phyloP scores from a whole-genome alignment of 805 yeast genomes.

The Nakazawaea wickerhamii region DNA sequence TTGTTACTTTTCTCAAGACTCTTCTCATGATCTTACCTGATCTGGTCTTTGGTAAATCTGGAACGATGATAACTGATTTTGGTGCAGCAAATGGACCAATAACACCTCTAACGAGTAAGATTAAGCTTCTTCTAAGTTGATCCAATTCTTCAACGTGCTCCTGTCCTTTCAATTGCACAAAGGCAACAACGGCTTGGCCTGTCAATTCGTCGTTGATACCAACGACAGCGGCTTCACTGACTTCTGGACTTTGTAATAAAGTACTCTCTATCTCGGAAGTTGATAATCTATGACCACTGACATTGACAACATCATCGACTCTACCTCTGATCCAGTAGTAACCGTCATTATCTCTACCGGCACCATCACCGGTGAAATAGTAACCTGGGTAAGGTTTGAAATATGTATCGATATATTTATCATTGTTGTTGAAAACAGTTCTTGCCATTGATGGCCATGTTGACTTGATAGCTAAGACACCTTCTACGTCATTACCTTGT shows the following conservation, averaged over 20 bases:
- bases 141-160: conserved; percentile 41
- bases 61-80: conserved; percentile 71
- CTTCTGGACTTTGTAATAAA: conserved; percentile 68
- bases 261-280: conserved; percentile 98
- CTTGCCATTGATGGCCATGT: conserved; percentile 99
- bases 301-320: conserved; percentile 97
- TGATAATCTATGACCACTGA: conserved; percentile 95
- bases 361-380: conserved; percentile 98
- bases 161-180: conserved; percentile 71
- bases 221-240: conserved; percentile 94
- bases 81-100: conserved; percentile 98
- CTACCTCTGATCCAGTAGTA: conserved; percentile 98
- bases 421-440: conserved; percentile 86
- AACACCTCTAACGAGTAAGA: conserved; percentile 84
- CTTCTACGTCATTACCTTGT: conserved; percentile 86
- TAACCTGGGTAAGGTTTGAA: conserved; percentile 87
- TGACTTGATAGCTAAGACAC: conserved; percentile 83
- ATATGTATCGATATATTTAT: conserved; percentile 85
- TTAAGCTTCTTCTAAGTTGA: conserved; percentile 64
- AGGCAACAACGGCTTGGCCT: conserved; percentile 96
- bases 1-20: conserved; percentile 85
- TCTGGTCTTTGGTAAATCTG: conserved; percentile 95
- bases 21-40: conserved; percentile 99
- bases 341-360: conserved; percentile 94
- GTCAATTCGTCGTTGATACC: conserved; percentile 93